Evolutionary conservation across 2,329 filamentous ascomycete species (phyloP).

Genomic region (Colletotrichum sp.): DNA sequence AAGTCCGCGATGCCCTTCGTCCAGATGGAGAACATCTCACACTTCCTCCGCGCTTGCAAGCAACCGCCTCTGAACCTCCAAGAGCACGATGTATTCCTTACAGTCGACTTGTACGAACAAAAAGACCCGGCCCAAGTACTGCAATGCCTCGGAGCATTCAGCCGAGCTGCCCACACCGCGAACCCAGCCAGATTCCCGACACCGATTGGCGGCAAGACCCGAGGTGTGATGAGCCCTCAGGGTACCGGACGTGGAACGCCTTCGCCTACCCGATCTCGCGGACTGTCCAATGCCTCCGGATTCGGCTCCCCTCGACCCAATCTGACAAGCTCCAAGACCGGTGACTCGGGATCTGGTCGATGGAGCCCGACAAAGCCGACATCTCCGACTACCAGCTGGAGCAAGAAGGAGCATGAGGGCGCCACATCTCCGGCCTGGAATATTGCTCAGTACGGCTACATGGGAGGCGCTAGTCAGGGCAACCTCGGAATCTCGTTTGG

Average conservation of each 20-base stretch:
- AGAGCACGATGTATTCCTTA: slow-evolving; percentile 94
- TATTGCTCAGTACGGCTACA: slow-evolving; percentile 97
- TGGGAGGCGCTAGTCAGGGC: slow-evolving; percentile 95
- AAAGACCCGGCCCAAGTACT: slow-evolving; percentile 97
- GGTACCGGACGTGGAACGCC: slow-evolving; percentile 55
- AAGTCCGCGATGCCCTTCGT: slow-evolving; percentile 95
- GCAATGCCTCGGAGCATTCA: slow-evolving; percentile 92
- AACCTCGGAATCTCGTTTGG: slow-evolving; percentile 95
- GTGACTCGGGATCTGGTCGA: slow-evolving; percentile 58
- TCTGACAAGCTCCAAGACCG: slow-evolving; percentile 54
- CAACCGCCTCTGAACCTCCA: slow-evolving; percentile 83
- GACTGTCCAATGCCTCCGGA: slow-evolving; percentile 56
- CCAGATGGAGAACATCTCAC: slow-evolving; percentile 99
- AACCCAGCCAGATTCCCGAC: slow-evolving; percentile 77
- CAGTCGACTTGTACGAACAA: slow-evolving; percentile 92
- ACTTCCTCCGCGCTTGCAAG: slow-evolving; percentile 91
- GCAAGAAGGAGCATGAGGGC: slow-evolving; percentile 80
- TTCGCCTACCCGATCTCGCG: slow-evolving; percentile 56
- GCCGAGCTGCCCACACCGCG: slow-evolving; percentile 77
- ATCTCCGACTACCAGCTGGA: slow-evolving; percentile 82
- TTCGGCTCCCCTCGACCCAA: slow-evolving; percentile 45
- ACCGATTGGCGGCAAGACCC: slow-evolving; percentile 74
- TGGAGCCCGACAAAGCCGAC: slow-evolving; percentile 69
- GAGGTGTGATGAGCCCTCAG: slow-evolving; percentile 68
- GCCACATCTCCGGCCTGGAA: slow-evolving; percentile 93